phyloP scores from a whole-genome alignment of 2,329 filamentous ascomycete genomes.

The Penicillium sp. region DNA sequence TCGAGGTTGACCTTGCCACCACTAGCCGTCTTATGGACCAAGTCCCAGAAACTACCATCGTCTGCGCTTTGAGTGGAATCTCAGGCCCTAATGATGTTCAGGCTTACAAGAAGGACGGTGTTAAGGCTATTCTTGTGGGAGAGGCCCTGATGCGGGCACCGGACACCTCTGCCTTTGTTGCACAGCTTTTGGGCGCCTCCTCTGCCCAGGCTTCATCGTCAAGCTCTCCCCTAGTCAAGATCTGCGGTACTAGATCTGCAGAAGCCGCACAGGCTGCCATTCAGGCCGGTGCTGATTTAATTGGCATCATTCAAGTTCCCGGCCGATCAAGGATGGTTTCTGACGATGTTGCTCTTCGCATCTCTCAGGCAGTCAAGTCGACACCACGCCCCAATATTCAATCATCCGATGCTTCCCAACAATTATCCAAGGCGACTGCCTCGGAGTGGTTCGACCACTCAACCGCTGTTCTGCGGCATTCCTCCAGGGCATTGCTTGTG shows the following conservation, averaged over 20 bases:
- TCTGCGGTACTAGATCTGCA: constrained; percentile 83
- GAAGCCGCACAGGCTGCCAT: constrained; percentile 80
- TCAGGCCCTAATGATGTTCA: constrained; percentile 83
- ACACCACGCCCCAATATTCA: constrained; percentile 32
- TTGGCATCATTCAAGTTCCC: constrained; percentile 88
- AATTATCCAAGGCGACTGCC: constrained; percentile 26
- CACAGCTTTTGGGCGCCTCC: constrained; percentile 69
- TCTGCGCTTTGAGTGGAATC: constrained; percentile 94
- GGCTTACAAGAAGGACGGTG: constrained; percentile 82
- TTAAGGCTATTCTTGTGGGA: constrained; percentile 89
- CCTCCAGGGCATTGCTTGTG: constrained; percentile 71
- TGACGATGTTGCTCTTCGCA: constrained; percentile 73
- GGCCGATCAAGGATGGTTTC: constrained; percentile 77
- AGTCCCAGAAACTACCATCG: constrained; percentile 80
- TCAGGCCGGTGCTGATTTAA: constrained; percentile 82
- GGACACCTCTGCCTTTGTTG: constrained; percentile 79
- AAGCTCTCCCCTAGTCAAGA: constrained; percentile 72
- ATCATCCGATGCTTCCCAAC: constrained; percentile 11
- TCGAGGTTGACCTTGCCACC: constrained; percentile 92
- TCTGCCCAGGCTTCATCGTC: constrained; percentile 22
- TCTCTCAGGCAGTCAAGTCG: constrained; percentile 72
- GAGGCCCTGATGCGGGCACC: constrained; percentile 93
- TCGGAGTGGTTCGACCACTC: constrained; percentile 70
- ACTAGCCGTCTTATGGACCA: constrained; percentile 84
- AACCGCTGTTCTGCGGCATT: constrained; percentile 48